A percentile compares a stretch with the other conserved stretches of the same genome.
phyloP scores from a whole-genome alignment of 2,329 filamentous ascomycete genomes.

The Akanthomyces lecanii region DNA sequence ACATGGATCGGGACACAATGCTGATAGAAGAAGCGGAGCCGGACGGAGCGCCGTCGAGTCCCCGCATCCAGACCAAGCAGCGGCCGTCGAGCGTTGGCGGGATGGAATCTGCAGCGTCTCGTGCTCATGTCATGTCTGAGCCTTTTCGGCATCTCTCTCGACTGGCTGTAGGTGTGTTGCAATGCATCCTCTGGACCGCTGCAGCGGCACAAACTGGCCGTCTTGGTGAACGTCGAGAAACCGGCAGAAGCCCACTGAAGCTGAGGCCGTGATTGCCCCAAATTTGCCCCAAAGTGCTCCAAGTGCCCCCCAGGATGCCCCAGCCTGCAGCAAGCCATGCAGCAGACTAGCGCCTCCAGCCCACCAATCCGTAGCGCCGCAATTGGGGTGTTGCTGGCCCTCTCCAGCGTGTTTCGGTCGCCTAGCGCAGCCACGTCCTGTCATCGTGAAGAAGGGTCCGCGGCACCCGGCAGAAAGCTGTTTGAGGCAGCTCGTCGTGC shows the following conservation, averaged over 20 bases:
- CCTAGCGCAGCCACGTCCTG: constrained; percentile 13
- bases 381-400: neutral
- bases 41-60: constrained; percentile 6
- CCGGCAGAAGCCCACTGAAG: constrained; percentile 7
- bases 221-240: neutral
- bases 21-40: constrained; percentile 16
- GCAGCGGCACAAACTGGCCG: neutral
- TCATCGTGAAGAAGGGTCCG: constrained; percentile 4
- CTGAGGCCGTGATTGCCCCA: constrained; percentile 11
- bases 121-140: no score
- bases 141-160: neutral
- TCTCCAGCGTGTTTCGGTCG: constrained; percentile 4
- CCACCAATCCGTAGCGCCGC: neutral
- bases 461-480: constrained; percentile 2
- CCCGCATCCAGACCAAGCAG: neutral
- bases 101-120: neutral
- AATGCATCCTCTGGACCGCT: neutral
- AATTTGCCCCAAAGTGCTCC: constrained; percentile 3
- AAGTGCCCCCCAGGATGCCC: constrained; percentile 6
- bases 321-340: constrained; percentile 12
- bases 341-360: constrained; percentile 4
- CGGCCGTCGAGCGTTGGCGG: neutral
- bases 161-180: neutral
- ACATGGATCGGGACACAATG: constrained; percentile 15
- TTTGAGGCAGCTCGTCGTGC: neutral